Evolutionary conservation across 768 basidiomycete species (phyloP), one percentile per base, ranked within the genome.

Genomic region (Filobasidium wieringae): DNA sequence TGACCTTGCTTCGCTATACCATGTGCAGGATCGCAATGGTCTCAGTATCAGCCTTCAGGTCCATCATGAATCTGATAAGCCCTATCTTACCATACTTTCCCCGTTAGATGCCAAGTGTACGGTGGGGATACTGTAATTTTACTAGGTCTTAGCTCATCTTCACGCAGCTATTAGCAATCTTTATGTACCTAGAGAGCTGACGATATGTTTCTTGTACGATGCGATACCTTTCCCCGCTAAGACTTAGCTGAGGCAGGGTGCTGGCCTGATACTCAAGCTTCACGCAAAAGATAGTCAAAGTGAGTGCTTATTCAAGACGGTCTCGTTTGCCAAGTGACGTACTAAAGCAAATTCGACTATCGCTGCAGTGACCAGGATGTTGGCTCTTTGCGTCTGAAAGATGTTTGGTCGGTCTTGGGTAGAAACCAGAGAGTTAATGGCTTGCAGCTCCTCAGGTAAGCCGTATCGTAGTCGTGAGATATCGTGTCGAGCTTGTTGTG

Each of bases 71-170:
- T 9, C n/a, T 22, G 17, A 57, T n/a, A n/a, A n/a, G n/a, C n/a
- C n/a, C n/a, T n/a, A n/a, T n/a, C 58, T 47, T 22, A 66, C 65
- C 64, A 66, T 68, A 39, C 60, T 62, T 34, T 68, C 66, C 22
- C 66, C 66, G 36, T 68, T 68, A 1, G 60, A 57, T 1, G 66
- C 64, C 17, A 68, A 43, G 49, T 68, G 62, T 24, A 66, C 66
- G n/a, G 66, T 58, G 6, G 66, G 61, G 9, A 68, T 64, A 51
- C 61, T 66, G n/a, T 14, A 0, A 27, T 24, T 14, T 8, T 7
- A n/a, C 8, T 24, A 7, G 22, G 19, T 4, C 26, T 30, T 2
- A 47, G 33, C 49, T 39, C 7, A 15, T 19, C 9, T 3, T 40
- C 24, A n/a, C n/a, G n/a, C 8, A 12, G 24, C 32, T 17, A 45